Conservation (phyloP, 2,329 filamentous ascomycete genomes). For the Leptosphaerulina australis region DNA sequence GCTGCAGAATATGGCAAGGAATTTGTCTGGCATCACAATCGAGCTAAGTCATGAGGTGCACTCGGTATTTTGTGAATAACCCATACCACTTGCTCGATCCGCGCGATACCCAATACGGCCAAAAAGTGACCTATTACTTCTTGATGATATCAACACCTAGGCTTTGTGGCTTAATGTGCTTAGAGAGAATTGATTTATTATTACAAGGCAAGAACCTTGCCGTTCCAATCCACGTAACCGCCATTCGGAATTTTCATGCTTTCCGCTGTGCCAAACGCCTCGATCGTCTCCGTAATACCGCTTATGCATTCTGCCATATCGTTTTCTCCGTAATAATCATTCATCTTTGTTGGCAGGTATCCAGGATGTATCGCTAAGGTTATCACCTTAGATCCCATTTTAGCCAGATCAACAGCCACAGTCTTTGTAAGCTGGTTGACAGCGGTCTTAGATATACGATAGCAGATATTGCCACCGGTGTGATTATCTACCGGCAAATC, state of each 20-base stretch:
- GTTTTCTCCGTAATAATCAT: constrained; percentile 4
- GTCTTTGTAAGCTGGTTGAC: constrained; percentile 4
- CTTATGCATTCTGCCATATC: neutral
- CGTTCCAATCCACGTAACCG: constrained; percentile 1
- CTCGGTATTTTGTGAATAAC: no score
- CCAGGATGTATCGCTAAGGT: constrained; percentile 1
- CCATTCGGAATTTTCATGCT: neutral
- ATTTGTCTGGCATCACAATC: no score
- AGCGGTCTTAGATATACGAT: constrained; percentile 1
- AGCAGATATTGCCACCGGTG: constrained; percentile 1
- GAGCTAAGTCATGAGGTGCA: no score
- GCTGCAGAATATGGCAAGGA: no score
- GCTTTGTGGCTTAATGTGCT: neutral
- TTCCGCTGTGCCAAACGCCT: neutral
- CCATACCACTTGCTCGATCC: no score
- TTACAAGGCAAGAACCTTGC: constrained; percentile 1
- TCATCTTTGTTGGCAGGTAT: constrained; percentile 4
- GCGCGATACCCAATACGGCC: no score
- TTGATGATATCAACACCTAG: no score
- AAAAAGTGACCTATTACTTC: no score
- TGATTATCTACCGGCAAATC: neutral
- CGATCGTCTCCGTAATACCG: neutral
- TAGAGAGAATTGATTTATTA: neutral
- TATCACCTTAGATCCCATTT: neutral
- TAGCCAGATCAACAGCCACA: neutral